Evolutionary conservation across 331 rosid species (phyloP).

Genomic region (Prunus yedoensis): DNA sequence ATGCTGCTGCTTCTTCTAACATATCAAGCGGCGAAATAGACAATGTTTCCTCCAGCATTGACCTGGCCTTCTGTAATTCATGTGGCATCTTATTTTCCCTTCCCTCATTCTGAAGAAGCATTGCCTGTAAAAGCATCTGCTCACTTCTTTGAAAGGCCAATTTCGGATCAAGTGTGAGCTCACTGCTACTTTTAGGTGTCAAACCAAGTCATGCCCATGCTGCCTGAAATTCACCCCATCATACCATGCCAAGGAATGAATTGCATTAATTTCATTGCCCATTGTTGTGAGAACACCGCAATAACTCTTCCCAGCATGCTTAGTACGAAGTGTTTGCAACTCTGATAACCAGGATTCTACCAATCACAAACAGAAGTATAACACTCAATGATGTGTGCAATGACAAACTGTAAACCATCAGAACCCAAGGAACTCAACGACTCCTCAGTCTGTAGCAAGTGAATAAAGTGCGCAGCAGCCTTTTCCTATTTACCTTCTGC

Average conservation of each 20-base stretch:
- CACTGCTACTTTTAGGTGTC: conserved; percentile 96
- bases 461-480: conserved; percentile 84
- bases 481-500: conserved; percentile 90
- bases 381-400: conserved; percentile 84
- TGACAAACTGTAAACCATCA: conserved; percentile 89
- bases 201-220: conserved; percentile 90
- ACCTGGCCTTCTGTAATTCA: conserved; percentile 81
- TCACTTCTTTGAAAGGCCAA: conserved; percentile 93
- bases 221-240: conserved; percentile 86
- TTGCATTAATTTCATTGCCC: conserved; percentile 90
- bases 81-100: conserved; percentile 53
- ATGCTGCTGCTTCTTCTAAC: too few relatives aligned
- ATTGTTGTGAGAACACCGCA: conserved; percentile 90
- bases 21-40: conserved; percentile 75
- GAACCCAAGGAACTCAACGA: conserved; percentile 78
- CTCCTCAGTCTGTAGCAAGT: conserved; percentile 76
- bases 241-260: conserved; percentile 85
- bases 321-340: conserved; percentile 87
- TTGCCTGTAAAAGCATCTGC: conserved; percentile 93
- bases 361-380: conserved; percentile 86
- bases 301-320: conserved; percentile 80
- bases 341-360: conserved; percentile 91
- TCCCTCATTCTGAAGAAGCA: conserved; percentile 72
- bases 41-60: conserved; percentile 80
- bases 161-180: conserved; percentile 90